These are phyloP conservation scores for Zygosaccharomyces pseudorouxii DNA, from an alignment of 805 yeast species.

Conservation along the genomic window DNA sequence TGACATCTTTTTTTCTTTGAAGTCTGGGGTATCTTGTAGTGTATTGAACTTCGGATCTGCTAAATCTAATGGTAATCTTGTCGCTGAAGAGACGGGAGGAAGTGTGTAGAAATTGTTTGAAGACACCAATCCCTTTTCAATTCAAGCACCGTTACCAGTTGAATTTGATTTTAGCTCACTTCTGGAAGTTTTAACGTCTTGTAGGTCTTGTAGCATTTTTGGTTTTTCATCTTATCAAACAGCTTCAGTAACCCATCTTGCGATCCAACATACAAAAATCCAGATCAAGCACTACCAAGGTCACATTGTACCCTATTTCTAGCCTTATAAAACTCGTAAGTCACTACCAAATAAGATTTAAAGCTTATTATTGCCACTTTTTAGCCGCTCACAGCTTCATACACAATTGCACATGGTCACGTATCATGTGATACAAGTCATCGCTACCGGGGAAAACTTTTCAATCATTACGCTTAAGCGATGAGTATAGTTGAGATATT, in stretches of 20 bases:
- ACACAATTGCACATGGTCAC: not conserved
- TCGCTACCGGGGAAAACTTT: conserved; percentile 11
- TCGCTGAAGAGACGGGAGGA: not conserved
- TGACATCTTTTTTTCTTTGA: not conserved
- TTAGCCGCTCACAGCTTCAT: not conserved
- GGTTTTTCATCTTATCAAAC: not conserved
- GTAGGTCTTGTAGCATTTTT: not conserved
- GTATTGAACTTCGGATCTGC: not conserved
- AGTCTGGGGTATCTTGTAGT: not conserved
- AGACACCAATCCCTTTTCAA: too few species aligned
- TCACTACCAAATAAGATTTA: too few species aligned
- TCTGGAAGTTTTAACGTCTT: not conserved
- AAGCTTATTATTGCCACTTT: not conserved
- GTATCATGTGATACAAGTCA: conserved; percentile 7
- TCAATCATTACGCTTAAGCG: conserved; percentile 1
- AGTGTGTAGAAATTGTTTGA: not conserved
- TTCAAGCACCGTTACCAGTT: not conserved
- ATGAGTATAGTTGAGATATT: not conserved
- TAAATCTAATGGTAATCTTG: not conserved
- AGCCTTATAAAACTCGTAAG: too few species aligned
- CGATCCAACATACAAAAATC: not conserved
- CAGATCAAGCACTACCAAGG: not conserved
- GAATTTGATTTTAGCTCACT: not conserved
- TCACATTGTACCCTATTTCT: too few species aligned
- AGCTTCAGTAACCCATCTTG: not conserved